A percentile compares a stretch with the other conserved stretches of the same genome.
Conservation (phyloP, 306 rosid species). For the Lupinus albus region DNA sequence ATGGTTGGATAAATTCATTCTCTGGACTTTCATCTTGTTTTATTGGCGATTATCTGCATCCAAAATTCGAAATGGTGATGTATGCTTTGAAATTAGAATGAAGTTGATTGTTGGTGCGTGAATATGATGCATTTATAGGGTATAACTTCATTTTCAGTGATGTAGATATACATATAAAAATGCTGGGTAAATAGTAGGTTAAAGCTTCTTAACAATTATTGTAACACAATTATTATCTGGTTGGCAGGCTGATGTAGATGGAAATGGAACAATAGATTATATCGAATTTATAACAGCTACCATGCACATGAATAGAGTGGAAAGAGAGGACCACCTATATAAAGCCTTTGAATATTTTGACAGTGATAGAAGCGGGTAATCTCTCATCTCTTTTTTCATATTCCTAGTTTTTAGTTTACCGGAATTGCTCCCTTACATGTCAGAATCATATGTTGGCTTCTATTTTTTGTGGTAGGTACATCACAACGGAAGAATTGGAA, state of each 20-base stretch:
- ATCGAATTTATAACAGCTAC: slow-evolving; percentile 94
- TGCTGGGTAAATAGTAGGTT: background rate
- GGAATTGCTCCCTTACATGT: background rate
- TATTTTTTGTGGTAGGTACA: slow-evolving; percentile 53
- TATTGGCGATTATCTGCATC: background rate
- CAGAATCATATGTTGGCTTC: slow-evolving; percentile 10
- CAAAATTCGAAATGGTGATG: background rate
- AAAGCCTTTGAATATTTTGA: slow-evolving; percentile 93
- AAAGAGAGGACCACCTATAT: slow-evolving; percentile 89
- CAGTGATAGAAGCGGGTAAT: slow-evolving; percentile 91
- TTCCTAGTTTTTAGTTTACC: background rate
- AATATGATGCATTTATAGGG: background rate
- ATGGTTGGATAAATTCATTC: slow-evolving; percentile 11
- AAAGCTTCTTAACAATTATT: slow-evolving; percentile 27
- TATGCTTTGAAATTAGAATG: too few species aligned
- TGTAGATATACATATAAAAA: background rate
- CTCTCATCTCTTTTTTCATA: background rate
- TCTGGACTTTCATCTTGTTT: slow-evolving; percentile 5
- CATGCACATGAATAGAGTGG: slow-evolving; percentile 95
- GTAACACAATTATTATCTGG: slow-evolving; percentile 29
- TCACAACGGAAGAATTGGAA: slow-evolving; percentile 89
- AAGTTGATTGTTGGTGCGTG: background rate
- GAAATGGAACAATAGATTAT: slow-evolving; percentile 90
- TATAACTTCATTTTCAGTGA: background rate
- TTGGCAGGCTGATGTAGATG: slow-evolving; percentile 94